Evolutionary conservation across 306 rosid genomes (phyloP), one percentile per base, ranked within the genome.

Genomic region (Arachis hypogaea): DNA sequence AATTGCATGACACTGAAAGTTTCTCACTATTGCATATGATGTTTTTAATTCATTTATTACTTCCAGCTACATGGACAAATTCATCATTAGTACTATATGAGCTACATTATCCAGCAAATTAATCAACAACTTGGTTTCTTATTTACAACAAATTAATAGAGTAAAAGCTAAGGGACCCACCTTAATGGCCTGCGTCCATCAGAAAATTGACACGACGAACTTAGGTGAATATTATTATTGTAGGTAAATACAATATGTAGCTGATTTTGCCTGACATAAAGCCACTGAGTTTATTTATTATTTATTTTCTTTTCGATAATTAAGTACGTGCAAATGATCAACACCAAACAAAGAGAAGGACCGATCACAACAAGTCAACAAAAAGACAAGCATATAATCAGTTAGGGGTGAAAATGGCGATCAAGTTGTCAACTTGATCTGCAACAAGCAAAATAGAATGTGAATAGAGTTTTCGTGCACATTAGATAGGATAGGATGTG

Each of bases 71-170:
- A 22, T 22, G 28, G 28, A 22, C 33, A 52, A 62, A 49, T 47
- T 69, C 41, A 16, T 61, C 33, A 14, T 47, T 7, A 29, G 69
- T 68, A 68, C 64, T 61, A 50, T 51, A n/a, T 50, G 42, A 36
- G 9, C 56, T 55, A n/a, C 54, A 71, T 78, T 78, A 56, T 63
- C 54, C 54, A 54, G 8, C 52, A 64, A 62, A 74, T 74, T 74
- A 74, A 42, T 73, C 49, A 62, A 51, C 9, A 40, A 61, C 64
- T 38, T 51, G 62, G 59, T 9, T 69, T 11, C 69, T 77, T 68
- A 22, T 22, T 22, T 22, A 4, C 66, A 44, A 63, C 2, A 65
- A 70, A 44, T 55, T 56, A 18, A 71, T 33, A 63, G 22, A 36
- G 14, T 5, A 33, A 33, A 33, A 36, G 28, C 28, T 22, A 22